phyloP scores from a whole-genome alignment of 225 moss, liverwort and hornwort species.

The Anthoceros angustus region DNA sequence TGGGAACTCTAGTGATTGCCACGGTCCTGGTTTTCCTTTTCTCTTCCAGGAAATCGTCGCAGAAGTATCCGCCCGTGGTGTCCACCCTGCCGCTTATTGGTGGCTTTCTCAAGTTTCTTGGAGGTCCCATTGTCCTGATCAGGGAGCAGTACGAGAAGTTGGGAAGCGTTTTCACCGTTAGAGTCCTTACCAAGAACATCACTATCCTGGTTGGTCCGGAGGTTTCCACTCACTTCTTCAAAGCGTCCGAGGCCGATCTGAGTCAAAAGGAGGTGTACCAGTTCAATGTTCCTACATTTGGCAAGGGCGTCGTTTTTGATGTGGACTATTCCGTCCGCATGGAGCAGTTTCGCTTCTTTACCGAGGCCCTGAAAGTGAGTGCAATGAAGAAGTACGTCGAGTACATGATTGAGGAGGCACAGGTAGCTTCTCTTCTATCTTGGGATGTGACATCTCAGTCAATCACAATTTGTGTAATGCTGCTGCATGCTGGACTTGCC shows the following conservation, averaged over 20 bases:
- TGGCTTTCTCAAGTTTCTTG: conserved; percentile 70
- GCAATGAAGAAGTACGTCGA: conserved; percentile 72
- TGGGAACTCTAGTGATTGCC: background rate
- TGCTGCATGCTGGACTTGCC: too few relatives aligned
- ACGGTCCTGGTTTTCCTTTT: background rate
- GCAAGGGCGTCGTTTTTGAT: conserved; percentile 93
- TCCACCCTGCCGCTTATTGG: conserved; percentile 50
- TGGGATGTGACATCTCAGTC: too few relatives aligned
- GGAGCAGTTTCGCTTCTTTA: conserved; percentile 95
- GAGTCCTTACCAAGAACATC: conserved; percentile 63
- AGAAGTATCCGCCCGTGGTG: conserved; percentile 40
- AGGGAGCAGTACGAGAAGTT: conserved; percentile 48
- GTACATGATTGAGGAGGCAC: conserved; percentile 87
- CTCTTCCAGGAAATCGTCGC: background rate
- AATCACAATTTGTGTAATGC: too few relatives aligned
- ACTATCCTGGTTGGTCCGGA: conserved; percentile 82
- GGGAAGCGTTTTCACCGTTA: conserved; percentile 87
- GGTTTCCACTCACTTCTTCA: conserved; percentile 81
- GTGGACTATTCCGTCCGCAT: conserved; percentile 87
- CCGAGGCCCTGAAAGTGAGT: conserved; percentile 89
- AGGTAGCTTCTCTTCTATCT: conserved; percentile 26
- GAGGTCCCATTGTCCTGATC: conserved; percentile 58
- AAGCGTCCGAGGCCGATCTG: conserved; percentile 77
- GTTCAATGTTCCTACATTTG: conserved; percentile 97
- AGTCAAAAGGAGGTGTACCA: conserved; percentile 93